Percentiles rank a stretch among this genome's conserved stretches.
phyloP scores from a whole-genome alignment of 768 basidiomycete species.

The Podaxis rugospora region DNA sequence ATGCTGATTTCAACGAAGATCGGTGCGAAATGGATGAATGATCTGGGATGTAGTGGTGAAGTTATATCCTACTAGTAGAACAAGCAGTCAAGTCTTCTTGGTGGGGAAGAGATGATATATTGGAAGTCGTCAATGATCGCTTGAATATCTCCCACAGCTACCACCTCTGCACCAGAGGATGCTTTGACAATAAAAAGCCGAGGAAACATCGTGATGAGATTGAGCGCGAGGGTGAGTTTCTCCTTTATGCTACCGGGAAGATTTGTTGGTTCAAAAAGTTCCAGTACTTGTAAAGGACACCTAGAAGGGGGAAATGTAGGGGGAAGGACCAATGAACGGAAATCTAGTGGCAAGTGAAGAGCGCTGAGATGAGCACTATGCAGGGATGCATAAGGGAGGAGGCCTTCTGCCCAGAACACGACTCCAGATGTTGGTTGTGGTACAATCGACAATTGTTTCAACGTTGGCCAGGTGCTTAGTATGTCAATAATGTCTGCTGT shows the following conservation, averaged over 20 bases:
- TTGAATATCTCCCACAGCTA: not conserved
- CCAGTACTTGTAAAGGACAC: not conserved
- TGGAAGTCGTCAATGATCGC: not conserved
- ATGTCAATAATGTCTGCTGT: not conserved
- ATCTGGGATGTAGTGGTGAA: too few species aligned
- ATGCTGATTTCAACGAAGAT: too few species aligned
- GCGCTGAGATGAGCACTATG: not conserved
- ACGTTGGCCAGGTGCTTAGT: not conserved
- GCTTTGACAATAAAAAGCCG: not conserved
- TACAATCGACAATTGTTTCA: not conserved
- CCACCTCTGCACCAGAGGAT: not conserved
- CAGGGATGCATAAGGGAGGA: not conserved
- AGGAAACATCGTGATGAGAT: not conserved
- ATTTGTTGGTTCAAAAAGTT: not conserved
- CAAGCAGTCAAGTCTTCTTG: not conserved
- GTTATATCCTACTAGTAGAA: not conserved
- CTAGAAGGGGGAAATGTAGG: not conserved
- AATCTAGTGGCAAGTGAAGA: not conserved
- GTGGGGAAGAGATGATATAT: not conserved
- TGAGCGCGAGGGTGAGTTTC: not conserved
- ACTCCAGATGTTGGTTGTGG: not conserved
- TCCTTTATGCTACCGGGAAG: not conserved
- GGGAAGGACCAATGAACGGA: not conserved
- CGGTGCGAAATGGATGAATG: too few species aligned
- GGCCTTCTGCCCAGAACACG: not conserved